Percentiles rank a stretch among this genome's conserved stretches.
Conservation (phyloP, 148 eudicot species). For the Nyssa sinensis region DNA sequence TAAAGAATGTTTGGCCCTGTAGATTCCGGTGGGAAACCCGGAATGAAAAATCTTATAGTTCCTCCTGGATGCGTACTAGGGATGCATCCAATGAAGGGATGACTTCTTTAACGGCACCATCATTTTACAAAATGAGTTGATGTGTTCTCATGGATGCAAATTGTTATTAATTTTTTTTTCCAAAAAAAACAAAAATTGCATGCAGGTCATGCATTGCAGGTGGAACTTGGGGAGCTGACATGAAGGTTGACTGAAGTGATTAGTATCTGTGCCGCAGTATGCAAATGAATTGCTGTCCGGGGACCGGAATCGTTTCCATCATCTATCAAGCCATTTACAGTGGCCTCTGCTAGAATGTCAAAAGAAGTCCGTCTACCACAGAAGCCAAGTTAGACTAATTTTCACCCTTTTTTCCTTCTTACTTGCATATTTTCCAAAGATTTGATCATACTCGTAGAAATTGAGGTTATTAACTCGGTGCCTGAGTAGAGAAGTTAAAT, state of each 20-base stretch:
- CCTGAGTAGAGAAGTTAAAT: conserved; percentile 5
- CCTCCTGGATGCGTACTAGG: not conserved
- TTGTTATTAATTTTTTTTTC: not conserved
- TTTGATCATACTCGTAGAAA: not conserved
- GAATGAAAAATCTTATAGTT: not conserved
- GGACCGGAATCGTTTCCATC: conserved; percentile 80
- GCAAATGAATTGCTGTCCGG: conserved; percentile 61
- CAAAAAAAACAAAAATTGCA: not conserved
- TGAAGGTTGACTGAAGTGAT: conserved; percentile 89
- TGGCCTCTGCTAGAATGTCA: conserved; percentile 18
- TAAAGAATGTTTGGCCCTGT: not conserved
- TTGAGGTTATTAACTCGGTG: not conserved
- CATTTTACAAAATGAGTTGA: not conserved
- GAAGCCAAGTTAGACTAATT: conserved; percentile 21
- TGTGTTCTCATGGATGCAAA: too few species aligned
- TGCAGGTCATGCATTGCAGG: conserved; percentile 79
- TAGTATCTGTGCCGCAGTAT: conserved; percentile 81
- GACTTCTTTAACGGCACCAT: not conserved
- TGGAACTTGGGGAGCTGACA: conserved; percentile 91
- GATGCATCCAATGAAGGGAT: not conserved
- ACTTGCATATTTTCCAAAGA: not conserved
- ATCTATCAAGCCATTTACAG: conserved; percentile 64
- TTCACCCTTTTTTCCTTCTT: not conserved
- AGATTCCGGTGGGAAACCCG: not conserved
- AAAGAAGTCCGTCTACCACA: conserved; percentile 16